Percentiles rank a stretch among this genome's conserved stretches.
Conservation (phyloP, 2,329 filamentous ascomycete genomes). For the Stemphylium lycopersici region DNA sequence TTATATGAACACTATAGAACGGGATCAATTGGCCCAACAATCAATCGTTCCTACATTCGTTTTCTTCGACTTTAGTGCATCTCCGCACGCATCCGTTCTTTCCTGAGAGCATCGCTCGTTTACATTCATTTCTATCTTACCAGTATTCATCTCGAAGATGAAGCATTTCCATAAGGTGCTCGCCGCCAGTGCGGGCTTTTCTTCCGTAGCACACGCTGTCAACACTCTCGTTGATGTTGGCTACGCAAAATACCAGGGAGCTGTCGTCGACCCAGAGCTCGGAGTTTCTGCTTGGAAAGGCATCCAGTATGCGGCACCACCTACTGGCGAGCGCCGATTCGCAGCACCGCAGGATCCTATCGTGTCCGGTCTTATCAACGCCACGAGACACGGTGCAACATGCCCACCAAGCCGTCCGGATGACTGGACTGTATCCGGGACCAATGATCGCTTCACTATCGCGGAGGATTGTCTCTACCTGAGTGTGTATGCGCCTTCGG, state of each 20-base stretch:
- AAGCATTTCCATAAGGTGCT: slow-evolving; percentile 1
- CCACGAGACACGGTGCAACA: slow-evolving; percentile 40
- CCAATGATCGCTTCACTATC: slow-evolving; percentile 21
- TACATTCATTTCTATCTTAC: background rate
- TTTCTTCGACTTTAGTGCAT: background rate
- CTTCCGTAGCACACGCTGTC: slow-evolving; percentile 32
- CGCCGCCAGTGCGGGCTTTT: slow-evolving; percentile 2
- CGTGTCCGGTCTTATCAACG: slow-evolving; percentile 16
- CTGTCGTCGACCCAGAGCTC: slow-evolving; percentile 50
- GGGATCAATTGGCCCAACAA: fast-evolving
- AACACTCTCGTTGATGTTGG: slow-evolving; percentile 61
- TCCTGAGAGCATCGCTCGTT: background rate
- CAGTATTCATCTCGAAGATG: background rate
- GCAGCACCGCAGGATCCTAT: slow-evolving; percentile 60
- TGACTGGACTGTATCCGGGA: slow-evolving; percentile 26
- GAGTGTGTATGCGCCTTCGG: slow-evolving; percentile 66
- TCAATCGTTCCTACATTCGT: background rate
- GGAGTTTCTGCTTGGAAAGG: slow-evolving; percentile 74
- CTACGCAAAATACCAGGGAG: slow-evolving; percentile 70
- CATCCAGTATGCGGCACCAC: slow-evolving; percentile 73
- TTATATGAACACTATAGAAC: background rate
- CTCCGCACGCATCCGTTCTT: background rate
- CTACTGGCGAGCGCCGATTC: slow-evolving; percentile 70
- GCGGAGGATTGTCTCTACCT: slow-evolving; percentile 74
- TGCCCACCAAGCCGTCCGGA: slow-evolving; percentile 39